Base-by-base conservation (phyloP, 2,329 filamentous ascomycete species). In the Cercospora sp. region DNA sequence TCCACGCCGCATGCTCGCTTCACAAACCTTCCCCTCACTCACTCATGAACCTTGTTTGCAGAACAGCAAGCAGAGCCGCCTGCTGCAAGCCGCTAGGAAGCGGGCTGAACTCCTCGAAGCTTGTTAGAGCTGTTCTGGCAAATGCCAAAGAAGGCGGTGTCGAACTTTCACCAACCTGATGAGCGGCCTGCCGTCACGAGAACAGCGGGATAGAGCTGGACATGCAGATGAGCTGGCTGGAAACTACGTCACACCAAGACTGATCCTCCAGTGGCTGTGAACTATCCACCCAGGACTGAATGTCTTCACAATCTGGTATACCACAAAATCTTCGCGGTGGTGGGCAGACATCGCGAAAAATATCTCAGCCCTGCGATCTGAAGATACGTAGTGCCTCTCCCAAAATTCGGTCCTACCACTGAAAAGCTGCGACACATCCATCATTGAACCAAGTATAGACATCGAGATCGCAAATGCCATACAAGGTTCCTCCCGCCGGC, bases 21-120 rank as follows among this genome's bases (percentile, higher is more conserved):
- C 57, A n/a, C 28, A 40, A 65, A 65, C 63, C 57, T 65, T 65
- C 63, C 63, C 63, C 63, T 65, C 63, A 65, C 28, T 36, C 42
- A 40, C n/a, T 58, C 10, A 10, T 45, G 30, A 65, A 66, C 64
- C 64, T 66, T 66, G 42, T 62, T 63, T 13, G 36, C 23, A 28
- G 40, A 23, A 28, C 28, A 63, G 64, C 58, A 66, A 63, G 64
- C 36, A 65, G 55, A 65, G 63, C 63, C 63, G 40, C 57, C 12
- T 60, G 13, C 42, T 53, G 48, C 48, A 53, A 40, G 20, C 48
- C 20, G 48, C 48, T 23, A 53, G 48, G 18, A 23, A 53, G 42
- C 60, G 60, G 60, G 60, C 60, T 53, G 42, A 23, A n/a, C 20
- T 63, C 60, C 60, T 63, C 13, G 28, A 31, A 55, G 60, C 60